Evolutionary conservation across 192 early-diverging fungal genomes (phyloP).

Genomic region (Coemansia sp.): DNA sequence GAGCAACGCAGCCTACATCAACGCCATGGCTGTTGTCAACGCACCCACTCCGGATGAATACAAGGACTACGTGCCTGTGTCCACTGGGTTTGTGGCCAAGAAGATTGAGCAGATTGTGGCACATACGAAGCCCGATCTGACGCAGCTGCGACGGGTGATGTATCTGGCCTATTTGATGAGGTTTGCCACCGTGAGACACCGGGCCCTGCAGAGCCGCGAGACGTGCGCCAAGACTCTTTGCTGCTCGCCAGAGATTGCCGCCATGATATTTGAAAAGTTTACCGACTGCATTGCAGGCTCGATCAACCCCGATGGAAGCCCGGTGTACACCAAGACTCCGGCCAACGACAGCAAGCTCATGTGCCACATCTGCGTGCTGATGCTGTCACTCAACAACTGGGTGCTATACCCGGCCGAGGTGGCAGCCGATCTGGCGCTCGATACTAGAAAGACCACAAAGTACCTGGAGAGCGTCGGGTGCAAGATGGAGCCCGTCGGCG

Average conservation of each 20-base stretch:
- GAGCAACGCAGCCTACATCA: slow-evolving; percentile 61
- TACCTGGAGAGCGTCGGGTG: slow-evolving; percentile 47
- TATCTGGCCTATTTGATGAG: slow-evolving; percentile 78
- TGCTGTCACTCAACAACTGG: slow-evolving; percentile 70
- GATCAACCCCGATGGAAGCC: slow-evolving; percentile 42
- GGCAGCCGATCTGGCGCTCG: slow-evolving; percentile 57
- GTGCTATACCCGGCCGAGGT: slow-evolving; percentile 58
- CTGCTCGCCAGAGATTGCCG: slow-evolving; percentile 53
- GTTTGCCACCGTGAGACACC: slow-evolving; percentile 53
- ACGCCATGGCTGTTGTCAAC: slow-evolving; percentile 55
- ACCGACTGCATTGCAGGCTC: slow-evolving; percentile 57
- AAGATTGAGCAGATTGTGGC: slow-evolving; percentile 33
- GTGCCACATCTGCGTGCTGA: slow-evolving; percentile 69
- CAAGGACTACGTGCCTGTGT: slow-evolving; percentile 12
- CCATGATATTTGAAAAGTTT: slow-evolving; percentile 59
- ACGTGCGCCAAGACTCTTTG: slow-evolving; percentile 42
- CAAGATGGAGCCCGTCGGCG: slow-evolving; percentile 35
- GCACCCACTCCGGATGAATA: slow-evolving; percentile 36
- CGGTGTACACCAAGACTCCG: slow-evolving; percentile 53
- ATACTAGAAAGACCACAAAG: slow-evolving; percentile 14
- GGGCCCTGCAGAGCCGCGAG: slow-evolving; percentile 50
- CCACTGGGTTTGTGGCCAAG: slow-evolving; percentile 28
- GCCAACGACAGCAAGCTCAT: slow-evolving; percentile 69
- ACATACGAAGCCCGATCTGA: slow-evolving; percentile 25
- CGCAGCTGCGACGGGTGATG: slow-evolving; percentile 54